Evolutionary conservation across 164 flowering plant species (phyloP).

Genomic region (Cinnamomum micranthum): DNA sequence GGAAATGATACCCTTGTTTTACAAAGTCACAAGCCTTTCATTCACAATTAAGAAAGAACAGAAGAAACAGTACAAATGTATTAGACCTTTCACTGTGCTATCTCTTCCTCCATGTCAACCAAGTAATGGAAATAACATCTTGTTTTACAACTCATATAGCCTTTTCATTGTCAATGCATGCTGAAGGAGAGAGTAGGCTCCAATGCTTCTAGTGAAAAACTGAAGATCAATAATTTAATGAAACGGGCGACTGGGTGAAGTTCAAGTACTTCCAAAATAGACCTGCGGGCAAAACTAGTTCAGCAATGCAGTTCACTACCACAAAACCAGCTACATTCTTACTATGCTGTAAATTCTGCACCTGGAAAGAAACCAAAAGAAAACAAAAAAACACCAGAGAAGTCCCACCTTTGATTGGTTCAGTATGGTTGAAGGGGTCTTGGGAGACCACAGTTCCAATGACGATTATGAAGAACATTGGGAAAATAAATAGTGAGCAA

Average conservation of each 20-base stretch:
- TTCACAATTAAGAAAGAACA: too few species aligned
- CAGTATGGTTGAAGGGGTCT: background rate
- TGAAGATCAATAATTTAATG: background rate
- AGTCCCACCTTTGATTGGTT: background rate
- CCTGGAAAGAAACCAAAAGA: background rate
- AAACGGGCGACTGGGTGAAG: background rate
- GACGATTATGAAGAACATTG: background rate
- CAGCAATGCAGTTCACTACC: background rate
- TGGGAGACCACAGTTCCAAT: background rate
- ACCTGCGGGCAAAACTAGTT: background rate
- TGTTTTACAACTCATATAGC: too few species aligned
- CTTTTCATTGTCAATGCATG: background rate
- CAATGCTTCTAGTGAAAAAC: background rate
- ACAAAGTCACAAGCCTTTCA: too few species aligned
- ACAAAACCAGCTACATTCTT: background rate
- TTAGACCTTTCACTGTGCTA: too few species aligned
- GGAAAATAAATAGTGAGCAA: background rate
- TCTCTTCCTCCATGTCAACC: too few species aligned
- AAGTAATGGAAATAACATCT: too few species aligned
- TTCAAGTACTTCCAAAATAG: background rate
- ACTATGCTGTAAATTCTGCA: background rate
- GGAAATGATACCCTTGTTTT: too few species aligned
- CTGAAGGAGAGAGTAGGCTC: background rate
- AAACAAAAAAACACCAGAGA: background rate
- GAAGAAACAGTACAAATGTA: too few species aligned